Percentiles rank a stretch among this genome's conserved stretches.
phyloP scores from a whole-genome alignment of 2,329 filamentous ascomycete genomes.

The Fusarium staphyleae region DNA sequence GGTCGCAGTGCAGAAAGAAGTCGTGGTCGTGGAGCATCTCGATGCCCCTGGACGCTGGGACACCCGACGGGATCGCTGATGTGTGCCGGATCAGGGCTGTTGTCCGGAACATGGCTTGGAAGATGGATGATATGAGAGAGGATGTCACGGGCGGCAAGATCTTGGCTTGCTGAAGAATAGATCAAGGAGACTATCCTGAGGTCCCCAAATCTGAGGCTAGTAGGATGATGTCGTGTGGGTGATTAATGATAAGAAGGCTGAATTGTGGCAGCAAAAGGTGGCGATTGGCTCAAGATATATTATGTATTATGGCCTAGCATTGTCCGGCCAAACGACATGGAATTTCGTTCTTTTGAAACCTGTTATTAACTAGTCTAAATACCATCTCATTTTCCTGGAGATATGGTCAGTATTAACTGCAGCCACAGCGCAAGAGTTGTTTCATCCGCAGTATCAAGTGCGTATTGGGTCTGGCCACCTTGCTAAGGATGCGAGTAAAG shows the following conservation, averaged over 20 bases:
- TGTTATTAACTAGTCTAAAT: not conserved
- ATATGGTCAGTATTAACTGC: not conserved
- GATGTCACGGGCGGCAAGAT: not conserved
- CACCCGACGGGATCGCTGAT: slow-evolving; percentile 51
- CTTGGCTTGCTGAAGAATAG: too few relatives aligned
- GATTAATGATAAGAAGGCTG: not conserved
- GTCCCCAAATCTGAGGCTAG: not conserved
- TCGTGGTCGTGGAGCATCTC: slow-evolving; percentile 59
- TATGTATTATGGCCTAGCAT: not conserved
- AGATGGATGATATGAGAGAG: not conserved
- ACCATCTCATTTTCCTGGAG: not conserved
- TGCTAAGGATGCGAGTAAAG: too few relatives aligned
- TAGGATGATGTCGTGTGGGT: not conserved
- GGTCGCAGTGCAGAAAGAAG: slow-evolving; percentile 61
- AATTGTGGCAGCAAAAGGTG: slow-evolving; percentile 6
- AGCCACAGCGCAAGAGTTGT: not conserved
- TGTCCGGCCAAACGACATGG: not conserved
- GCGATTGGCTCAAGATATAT: slow-evolving; percentile 3
- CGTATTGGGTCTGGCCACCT: too few relatives aligned
- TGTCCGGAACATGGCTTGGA: slow-evolving; percentile 52
- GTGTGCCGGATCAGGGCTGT: slow-evolving; percentile 52
- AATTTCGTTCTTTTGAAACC: not conserved
- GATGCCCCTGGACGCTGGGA: slow-evolving; percentile 48
- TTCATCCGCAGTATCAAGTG: not conserved
- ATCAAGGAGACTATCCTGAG: not conserved